These are phyloP conservation scores for Phanerodontia chrysosporium DNA, from an alignment of 768 basidiomycete genomes.

Conservation along the genomic window DNA sequence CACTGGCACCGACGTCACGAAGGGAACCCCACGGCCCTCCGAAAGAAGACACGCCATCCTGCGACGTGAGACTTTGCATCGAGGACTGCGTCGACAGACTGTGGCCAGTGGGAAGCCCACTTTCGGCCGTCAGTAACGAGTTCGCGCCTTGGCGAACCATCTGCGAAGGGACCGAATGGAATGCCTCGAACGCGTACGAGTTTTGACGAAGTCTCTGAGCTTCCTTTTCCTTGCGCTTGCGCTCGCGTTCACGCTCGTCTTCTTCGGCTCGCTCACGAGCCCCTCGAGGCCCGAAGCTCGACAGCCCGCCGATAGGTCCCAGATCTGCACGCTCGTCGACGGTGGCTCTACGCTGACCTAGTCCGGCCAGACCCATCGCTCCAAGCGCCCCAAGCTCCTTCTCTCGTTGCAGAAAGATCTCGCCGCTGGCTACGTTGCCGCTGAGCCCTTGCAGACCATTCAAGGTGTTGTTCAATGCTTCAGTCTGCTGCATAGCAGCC, in stretches of 20 bases:
- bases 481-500: conserved; percentile 14
- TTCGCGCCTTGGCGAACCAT: conserved; percentile 31
- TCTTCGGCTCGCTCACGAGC: conserved; percentile 62
- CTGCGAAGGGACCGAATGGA: conserved; percentile 55
- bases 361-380: conserved; percentile 14
- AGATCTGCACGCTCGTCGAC: conserved; percentile 45
- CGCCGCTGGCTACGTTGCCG: conserved; percentile 12
- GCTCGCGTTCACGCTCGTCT: conserved; percentile 45
- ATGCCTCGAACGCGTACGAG: conserved; percentile 67
- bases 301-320: conserved; percentile 35
- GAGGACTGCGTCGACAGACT: conserved; percentile 15
- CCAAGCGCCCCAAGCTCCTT: conserved; percentile 17
- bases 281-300: conserved; percentile 39
- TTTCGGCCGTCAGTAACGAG: conserved; percentile 28
- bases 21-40: conserved; percentile 21
- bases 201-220: conserved; percentile 39
- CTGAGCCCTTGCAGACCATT: conserved; percentile 12
- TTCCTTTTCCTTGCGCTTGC: conserved; percentile 51
- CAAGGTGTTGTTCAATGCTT: conserved; percentile 13
- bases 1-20: conserved; percentile 23
- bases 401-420: conserved; percentile 16
- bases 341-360: conserved; percentile 10
- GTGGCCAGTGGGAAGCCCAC: conserved; percentile 13
- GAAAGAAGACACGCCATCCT: conserved; percentile 7
- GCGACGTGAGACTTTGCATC: conserved; percentile 14